These are phyloP conservation scores for Petrea volubilis DNA, from an alignment of 257 asterid genomes.

Conservation along the genomic window DNA sequence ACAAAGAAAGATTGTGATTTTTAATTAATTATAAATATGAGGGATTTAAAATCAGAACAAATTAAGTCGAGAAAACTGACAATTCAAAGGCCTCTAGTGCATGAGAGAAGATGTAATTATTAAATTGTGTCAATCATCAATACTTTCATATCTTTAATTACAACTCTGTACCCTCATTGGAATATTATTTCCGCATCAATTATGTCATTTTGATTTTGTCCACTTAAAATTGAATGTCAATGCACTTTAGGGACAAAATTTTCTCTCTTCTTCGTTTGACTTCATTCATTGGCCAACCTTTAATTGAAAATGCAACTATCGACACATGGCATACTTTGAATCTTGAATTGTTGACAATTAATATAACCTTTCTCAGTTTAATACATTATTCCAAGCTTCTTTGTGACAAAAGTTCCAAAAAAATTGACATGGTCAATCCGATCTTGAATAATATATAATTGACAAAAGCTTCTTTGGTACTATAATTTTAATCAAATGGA, in stretches of 20 bases:
- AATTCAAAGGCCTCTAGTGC: neutral
- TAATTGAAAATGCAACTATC: too few species aligned
- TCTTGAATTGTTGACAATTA: neutral
- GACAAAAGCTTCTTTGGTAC: too few species aligned
- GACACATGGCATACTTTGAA: neutral
- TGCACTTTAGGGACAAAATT: neutral
- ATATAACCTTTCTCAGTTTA: neutral
- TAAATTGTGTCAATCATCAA: neutral
- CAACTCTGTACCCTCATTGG: neutral
- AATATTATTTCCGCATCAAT: neutral
- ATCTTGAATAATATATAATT: too few species aligned
- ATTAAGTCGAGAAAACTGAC: neutral
- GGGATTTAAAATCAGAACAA: neutral
- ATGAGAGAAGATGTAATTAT: too few species aligned
- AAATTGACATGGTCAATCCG: too few species aligned
- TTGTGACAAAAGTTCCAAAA: neutral
- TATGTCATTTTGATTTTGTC: neutral
- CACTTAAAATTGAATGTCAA: neutral
- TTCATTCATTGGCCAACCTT: constrained; percentile 1
- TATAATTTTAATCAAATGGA: too few species aligned
- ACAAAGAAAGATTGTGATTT: too few species aligned
- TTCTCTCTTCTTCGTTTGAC: constrained; percentile 22
- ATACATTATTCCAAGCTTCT: constrained; percentile 27
- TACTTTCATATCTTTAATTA: neutral
- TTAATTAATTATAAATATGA: neutral